Percentiles rank a stretch among this genome's conserved stretches.
phyloP scores from a whole-genome alignment of 2,329 filamentous ascomycete species.

The Fusarium sp. region DNA sequence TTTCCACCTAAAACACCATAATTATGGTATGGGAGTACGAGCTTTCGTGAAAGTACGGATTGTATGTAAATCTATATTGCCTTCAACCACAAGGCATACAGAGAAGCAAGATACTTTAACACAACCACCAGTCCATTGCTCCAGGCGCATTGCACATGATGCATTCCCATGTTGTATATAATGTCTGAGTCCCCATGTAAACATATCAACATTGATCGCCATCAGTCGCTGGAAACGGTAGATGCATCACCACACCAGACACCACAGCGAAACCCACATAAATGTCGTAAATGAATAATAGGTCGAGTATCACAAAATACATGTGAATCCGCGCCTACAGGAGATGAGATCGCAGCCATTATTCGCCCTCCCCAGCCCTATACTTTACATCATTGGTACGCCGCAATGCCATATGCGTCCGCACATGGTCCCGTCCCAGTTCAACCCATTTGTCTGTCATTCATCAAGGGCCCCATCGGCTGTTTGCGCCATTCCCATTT shows the following conservation, averaged over 20 bases:
- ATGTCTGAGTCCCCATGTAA: not conserved
- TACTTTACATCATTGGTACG: conserved; percentile 45
- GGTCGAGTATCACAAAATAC: conserved; percentile 44
- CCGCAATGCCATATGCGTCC: conserved; percentile 34
- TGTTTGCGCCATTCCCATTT: conserved; percentile 43
- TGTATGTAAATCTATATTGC: not conserved
- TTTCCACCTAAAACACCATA: no score
- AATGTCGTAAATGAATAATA: conserved; percentile 37
- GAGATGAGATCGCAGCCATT: conserved; percentile 48
- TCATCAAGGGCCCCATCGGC: conserved; percentile 39
- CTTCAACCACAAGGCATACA: not conserved
- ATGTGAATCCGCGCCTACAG: conserved; percentile 41
- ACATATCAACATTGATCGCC: not conserved
- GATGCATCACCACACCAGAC: not conserved
- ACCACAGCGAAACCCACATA: conserved; percentile 22
- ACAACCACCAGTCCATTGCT: not conserved
- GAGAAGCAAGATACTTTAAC: not conserved
- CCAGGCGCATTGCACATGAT: not conserved
- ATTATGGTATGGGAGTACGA: not conserved
- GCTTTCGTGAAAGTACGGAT: not conserved
- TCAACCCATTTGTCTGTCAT: conserved; percentile 30
- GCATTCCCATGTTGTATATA: not conserved
- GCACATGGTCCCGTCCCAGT: conserved; percentile 27
- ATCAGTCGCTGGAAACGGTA: not conserved
- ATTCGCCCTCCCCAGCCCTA: conserved; percentile 33